Base-by-base conservation (phyloP, 202 grass and related monocot genomes). In the Schoenoplectus tabernaemontani region DNA sequence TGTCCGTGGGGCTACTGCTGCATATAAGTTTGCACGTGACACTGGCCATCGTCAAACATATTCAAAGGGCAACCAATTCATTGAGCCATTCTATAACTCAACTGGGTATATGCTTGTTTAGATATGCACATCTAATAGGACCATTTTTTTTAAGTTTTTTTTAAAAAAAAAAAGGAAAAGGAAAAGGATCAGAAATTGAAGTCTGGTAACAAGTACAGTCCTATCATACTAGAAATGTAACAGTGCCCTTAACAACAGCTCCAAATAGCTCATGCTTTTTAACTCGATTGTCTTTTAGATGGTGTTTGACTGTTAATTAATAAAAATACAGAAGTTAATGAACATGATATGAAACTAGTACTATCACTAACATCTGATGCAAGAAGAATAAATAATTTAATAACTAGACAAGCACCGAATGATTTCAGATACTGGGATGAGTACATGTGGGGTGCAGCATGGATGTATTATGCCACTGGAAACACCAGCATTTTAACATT, bases 401-500 rank as follows among this genome's bases (percentile, higher is more conserved):
- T 28, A 79, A 61, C 57, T 44, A 13, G 9, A 46, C 50, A 46
- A 46, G 9, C 37, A 44, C 47, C n/a, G n/a, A n/a, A n/a, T 54
- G 1, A 62, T 5, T 62, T 59, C 58, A 80, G 78, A 2, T 80
- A 65, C 78, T 98, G 91, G 96, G 96, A 98, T 59, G 96, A 95
- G 90, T 98, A 54, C 90, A 92, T 98, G 91, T 98, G 96, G 96
- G 87, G 91, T 77, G 96, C 96, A 0, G 87, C 84, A 7, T 98
- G 96, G 96, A 92, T 98, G 96, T 98, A 92, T 85, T 98, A 98
- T 50, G 91, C 96, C 6, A 98, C 89, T 1, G 96, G 96, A 20
- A 98, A 98, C 90, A 80, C 0, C 34, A 95, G 85, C 88, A 87
- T 94, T 84, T 65, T 90, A 82, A 66, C 4, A 66, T 89, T 98